Base-by-base conservation (phyloP, 352 stramenopile genomes). In the Pythium aristosporum region DNA sequence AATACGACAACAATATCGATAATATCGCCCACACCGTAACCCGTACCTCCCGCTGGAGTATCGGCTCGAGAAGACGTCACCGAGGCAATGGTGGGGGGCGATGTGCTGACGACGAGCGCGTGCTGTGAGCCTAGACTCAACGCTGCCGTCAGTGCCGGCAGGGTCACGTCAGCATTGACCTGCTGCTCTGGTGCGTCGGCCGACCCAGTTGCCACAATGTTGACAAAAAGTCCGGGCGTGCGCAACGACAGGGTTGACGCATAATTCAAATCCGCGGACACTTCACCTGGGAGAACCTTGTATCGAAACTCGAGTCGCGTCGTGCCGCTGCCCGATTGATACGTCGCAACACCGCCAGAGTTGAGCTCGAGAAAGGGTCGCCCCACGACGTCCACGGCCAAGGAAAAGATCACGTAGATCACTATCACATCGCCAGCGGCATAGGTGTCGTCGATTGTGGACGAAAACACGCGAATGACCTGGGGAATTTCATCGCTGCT, bases 1-100 rank as follows among this genome's bases (percentile, higher is more conserved):
- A 89, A 94, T 18, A 70, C 58, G 18, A 93, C 82, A 3, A 77
- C 65, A 23, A 96, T 68, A 20, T 91, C 73, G 21, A 96, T 63
- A 10, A 89, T 73, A 42, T 94, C 84, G 2, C 85, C 87, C 9
- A 85, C 57, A 4, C 82, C 85, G 49, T 91, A 94, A 1, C 72
- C 78, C 25, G 63, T 43, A 0, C 49, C 75, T 8, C 69, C 70
- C 23, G n/a, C 30, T 12, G 46, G 53, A 4, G 72, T 81, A 54
- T 85, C 52, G 1, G 57, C 16, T 39, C 77, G 72, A 43, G 61
- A 77, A 0, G 84, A 88, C 1, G 74, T 77, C 4, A 93, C 69
- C 11, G 71, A 68, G 1, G 80, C 21, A 20, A 93, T 68, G 0
- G 39, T 71, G 15, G 82, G 79, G 9, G 46, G 9, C 0, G 66